Percentiles rank a stretch among this genome's conserved stretches.
Evolutionary conservation across 1,284 basidiomycete species (phyloP).

Genomic region (Blastosporella zonata): DNA sequence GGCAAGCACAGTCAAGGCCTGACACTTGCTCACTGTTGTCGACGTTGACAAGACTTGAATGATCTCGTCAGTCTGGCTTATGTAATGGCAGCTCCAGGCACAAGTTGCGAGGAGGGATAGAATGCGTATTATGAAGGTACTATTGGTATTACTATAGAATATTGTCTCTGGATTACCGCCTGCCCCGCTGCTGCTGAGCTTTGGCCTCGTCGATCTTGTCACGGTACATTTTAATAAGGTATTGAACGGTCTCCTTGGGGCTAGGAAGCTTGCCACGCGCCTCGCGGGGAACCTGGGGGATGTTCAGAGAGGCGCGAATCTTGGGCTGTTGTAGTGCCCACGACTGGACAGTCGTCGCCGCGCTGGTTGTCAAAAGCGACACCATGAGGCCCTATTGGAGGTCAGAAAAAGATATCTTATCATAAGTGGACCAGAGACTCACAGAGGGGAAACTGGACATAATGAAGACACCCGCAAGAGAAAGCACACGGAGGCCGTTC

Average conservation of each 20-base stretch:
- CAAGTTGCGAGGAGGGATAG: neutral
- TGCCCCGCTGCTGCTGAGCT: slow-evolving; percentile 17
- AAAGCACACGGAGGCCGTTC: slow-evolving; percentile 68
- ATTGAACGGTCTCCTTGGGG: slow-evolving; percentile 25
- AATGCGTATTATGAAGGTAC: slow-evolving; percentile 4
- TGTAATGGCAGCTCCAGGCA: slow-evolving; percentile 5
- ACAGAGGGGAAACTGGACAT: slow-evolving; percentile 61
- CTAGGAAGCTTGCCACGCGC: slow-evolving; percentile 29
- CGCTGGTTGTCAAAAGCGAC: slow-evolving; percentile 52
- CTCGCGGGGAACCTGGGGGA: slow-evolving; percentile 40
- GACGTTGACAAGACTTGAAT: slow-evolving; percentile 1
- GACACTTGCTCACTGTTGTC: neutral
- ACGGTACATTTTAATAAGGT: slow-evolving; percentile 23
- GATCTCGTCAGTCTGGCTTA: slow-evolving; percentile 3
- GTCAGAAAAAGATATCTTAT: slow-evolving; percentile 8
- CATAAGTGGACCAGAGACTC: slow-evolving; percentile 22
- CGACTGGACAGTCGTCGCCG: slow-evolving; percentile 44
- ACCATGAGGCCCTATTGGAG: slow-evolving; percentile 55
- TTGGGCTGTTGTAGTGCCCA: slow-evolving; percentile 43
- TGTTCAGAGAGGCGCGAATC: slow-evolving; percentile 44
- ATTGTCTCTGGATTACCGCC: slow-evolving; percentile 13
- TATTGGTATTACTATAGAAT: neutral
- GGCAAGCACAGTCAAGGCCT: slow-evolving; percentile 7
- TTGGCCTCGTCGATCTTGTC: slow-evolving; percentile 24
- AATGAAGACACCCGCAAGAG: slow-evolving; percentile 58